These are phyloP conservation scores for Psidium guajava DNA, from an alignment of 345 rosid genomes.

Conservation along the genomic window DNA sequence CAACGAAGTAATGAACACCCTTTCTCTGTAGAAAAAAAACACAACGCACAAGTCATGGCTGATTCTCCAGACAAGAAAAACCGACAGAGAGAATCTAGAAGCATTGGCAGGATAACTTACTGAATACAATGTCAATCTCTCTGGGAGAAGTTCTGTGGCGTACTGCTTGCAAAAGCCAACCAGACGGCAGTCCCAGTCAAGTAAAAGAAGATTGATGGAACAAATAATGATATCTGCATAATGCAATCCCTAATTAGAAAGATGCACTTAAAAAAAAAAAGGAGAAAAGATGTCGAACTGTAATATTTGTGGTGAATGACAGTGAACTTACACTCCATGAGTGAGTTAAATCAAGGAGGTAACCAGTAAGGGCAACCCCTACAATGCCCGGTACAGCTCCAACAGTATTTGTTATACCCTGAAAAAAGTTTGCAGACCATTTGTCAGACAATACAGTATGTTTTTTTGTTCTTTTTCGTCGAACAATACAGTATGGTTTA, in stretches of 20 bases:
- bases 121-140: conserved; percentile 10
- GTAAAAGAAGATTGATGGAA: conserved; percentile 90
- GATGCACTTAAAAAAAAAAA: not conserved
- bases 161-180: conserved; percentile 80
- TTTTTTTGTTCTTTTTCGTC: not conserved
- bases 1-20: not conserved
- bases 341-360: conserved; percentile 83
- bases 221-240: conserved; percentile 64
- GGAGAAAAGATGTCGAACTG: not conserved
- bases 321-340: conserved; percentile 84
- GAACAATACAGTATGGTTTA: not conserved
- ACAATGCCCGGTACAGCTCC: conserved; percentile 93
- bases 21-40: not conserved
- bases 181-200: conserved; percentile 80
- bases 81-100: not conserved
- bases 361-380: conserved; percentile 90
- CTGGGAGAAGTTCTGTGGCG: conserved; percentile 64
- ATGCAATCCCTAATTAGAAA: not conserved
- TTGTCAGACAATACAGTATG: not conserved
- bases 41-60: not conserved
- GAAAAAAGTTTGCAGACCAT: not conserved
- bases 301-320: not conserved
- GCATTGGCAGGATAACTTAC: not conserved
- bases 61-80: not conserved
- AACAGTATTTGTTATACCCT: conserved; percentile 89